Conservation (phyloP, 2,329 filamentous ascomycete genomes). For the Amylocarpus encephaloides region DNA sequence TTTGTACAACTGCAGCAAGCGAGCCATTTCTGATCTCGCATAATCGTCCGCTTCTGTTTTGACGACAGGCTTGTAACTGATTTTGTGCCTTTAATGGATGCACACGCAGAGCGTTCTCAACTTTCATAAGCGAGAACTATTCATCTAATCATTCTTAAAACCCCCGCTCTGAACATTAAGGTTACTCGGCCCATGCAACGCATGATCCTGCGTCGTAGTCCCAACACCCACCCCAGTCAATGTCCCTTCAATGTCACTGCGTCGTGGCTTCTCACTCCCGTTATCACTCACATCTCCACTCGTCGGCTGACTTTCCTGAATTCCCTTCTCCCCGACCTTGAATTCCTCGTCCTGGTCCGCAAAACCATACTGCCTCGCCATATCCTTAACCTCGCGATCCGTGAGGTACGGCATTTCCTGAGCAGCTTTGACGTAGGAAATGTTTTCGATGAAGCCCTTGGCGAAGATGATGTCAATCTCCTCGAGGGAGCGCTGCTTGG, state of each 20-base stretch:
- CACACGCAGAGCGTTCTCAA: no score
- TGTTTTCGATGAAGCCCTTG: constrained; percentile 53
- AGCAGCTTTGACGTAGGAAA: constrained; percentile 52
- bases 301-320: constrained; percentile 1
- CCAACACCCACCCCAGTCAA: neutral
- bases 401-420: constrained; percentile 49
- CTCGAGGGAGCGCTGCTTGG: constrained; percentile 51
- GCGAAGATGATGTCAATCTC: constrained; percentile 65
- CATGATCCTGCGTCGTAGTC: neutral
- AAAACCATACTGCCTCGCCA: constrained; percentile 27
- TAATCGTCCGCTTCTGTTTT: no score
- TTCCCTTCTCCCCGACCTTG: constrained; percentile 19
- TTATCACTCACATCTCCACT: neutral
- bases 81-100: no score
- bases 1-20: no score
- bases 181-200: neutral
- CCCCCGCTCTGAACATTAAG: neutral
- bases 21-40: no score
- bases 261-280: constrained; percentile 6
- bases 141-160: constrained; percentile 15
- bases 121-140: no score
- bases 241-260: constrained; percentile 8
- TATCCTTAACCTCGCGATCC: constrained; percentile 44
- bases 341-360: constrained; percentile 25
- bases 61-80: no score